A percentile compares a stretch with the other conserved stretches of the same genome.
phyloP scores from a whole-genome alignment of 768 basidiomycete genomes.

The Paxillus rubicundulus region DNA sequence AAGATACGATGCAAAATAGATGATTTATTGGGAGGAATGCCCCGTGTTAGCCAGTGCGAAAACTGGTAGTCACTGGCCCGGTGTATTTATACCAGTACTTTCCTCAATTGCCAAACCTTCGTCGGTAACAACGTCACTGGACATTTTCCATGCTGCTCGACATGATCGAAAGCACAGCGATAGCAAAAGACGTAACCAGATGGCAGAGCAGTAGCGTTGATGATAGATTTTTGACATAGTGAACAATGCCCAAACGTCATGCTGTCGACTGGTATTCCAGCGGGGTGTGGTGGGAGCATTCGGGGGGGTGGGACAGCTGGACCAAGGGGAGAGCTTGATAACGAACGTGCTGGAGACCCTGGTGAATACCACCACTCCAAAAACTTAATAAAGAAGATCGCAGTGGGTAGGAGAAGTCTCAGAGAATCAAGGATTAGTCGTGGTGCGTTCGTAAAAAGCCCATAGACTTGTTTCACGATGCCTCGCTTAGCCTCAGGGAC shows the following conservation, averaged over 20 bases:
- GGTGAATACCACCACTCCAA: conserved; percentile 99
- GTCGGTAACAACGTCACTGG: conserved; percentile 82
- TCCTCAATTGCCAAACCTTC: conserved; percentile 78
- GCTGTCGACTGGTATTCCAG: conserved; percentile 61
- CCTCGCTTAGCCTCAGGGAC: conserved; percentile 32
- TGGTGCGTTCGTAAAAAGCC: conserved; percentile 52
- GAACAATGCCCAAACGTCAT: conserved; percentile 80
- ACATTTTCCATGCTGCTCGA: conserved; percentile 75
- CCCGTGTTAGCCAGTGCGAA: not conserved
- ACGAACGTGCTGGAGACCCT: conserved; percentile 75
- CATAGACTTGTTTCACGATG: conserved; percentile 43
- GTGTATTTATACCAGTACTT: conserved; percentile 66
- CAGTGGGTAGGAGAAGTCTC: conserved; percentile 75
- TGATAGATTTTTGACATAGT: conserved; percentile 66
- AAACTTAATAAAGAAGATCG: conserved; percentile 95
- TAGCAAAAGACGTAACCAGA: conserved; percentile 97
- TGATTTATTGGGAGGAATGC: not conserved
- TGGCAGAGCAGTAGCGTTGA: conserved; percentile 87
- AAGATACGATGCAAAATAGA: not conserved
- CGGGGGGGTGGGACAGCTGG: conserved; percentile 76
- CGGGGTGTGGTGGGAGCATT: conserved; percentile 71
- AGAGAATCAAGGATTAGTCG: conserved; percentile 73
- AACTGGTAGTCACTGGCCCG: not conserved
- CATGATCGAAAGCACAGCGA: conserved; percentile 81
- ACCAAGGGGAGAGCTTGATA: conserved; percentile 59